Base-by-base conservation (phyloP, 768 basidiomycete species). In the Lentinula sp. region DNA sequence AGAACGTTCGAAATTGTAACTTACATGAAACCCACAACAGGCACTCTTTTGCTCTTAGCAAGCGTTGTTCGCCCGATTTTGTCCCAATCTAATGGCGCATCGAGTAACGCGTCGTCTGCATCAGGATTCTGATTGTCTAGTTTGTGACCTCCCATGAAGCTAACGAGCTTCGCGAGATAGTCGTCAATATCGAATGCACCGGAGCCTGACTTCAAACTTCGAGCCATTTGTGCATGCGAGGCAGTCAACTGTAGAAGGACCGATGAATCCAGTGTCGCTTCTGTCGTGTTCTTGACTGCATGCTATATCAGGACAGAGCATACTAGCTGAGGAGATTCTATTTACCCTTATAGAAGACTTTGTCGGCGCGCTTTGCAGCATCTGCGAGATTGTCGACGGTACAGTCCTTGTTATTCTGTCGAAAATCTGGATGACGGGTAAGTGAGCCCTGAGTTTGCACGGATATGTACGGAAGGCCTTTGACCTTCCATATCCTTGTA, bases 181-280 rank as follows among this genome's bases (percentile, higher is more conserved):
- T 98, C 95, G 65, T 96, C 93, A 43, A 91, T 77, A 68, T 99
- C 96, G 68, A 98, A 99, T 13, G 88, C 86, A 59, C 91, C 90
- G 0, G 85, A 84, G 57, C 91, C 93, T 0, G 92, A 85, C 71
- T 92, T 94, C 85, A 96, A 88, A 35, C 87, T 86, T 35, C 92
- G 90, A n/a, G 95, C 95, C 70, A 95, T 89, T 66, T 88, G 86
- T 1, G 91, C 88, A 62, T 85, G 88, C 3, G 92, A 88, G 10
- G 89, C 85, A 69, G 85, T 83, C 2, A 90, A 73, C 32, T 52
- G 48, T 3, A 60, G 20, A 3, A 98, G 82, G 23, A 95, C 81
- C 45, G 82, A 80, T 0, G 96, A 94, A 72, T 98, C 97, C 10
- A 98, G 81, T 0, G 91, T 88, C 3, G 96, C 95, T 68, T 97